These are phyloP conservation scores for Panicum virgatum DNA, from an alignment of 202 grass and related monocot genomes.

Conservation along the genomic window DNA sequence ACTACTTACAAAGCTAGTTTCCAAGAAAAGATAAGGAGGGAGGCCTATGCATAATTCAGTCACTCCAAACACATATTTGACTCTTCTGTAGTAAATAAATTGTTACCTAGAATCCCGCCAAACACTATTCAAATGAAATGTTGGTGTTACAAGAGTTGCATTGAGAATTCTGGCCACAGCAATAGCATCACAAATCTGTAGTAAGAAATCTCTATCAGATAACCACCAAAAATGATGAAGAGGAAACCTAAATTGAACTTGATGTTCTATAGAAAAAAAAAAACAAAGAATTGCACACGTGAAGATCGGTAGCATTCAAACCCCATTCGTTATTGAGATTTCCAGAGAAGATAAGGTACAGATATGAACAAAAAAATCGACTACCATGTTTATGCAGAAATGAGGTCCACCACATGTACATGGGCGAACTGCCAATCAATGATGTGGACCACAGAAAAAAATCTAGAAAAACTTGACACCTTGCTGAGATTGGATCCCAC, in stretches of 20 bases:
- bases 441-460: background rate
- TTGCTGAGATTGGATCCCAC: background rate
- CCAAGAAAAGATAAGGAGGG: slow-evolving; percentile 3
- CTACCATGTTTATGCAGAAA: background rate
- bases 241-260: background rate
- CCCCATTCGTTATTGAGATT: background rate
- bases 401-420: slow-evolving; percentile 4
- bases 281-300: background rate
- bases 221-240: slow-evolving; percentile 6
- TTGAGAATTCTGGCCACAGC: slow-evolving; percentile 81
- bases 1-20: slow-evolving; percentile 1
- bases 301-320: background rate
- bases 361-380: background rate
- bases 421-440: background rate
- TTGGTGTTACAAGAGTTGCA: slow-evolving; percentile 88
- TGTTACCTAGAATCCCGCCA: slow-evolving; percentile 92
- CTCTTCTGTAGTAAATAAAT: slow-evolving; percentile 16
- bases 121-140: slow-evolving; percentile 91
- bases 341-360: background rate
- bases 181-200: slow-evolving; percentile 95
- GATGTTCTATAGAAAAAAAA: background rate
- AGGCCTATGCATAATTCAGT: background rate
- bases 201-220: slow-evolving; percentile 21
- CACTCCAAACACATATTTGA: slow-evolving; percentile 6
- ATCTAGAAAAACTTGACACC: background rate